Base-by-base conservation (phyloP, 768 basidiomycete species). In the Mycena kentingensis region DNA sequence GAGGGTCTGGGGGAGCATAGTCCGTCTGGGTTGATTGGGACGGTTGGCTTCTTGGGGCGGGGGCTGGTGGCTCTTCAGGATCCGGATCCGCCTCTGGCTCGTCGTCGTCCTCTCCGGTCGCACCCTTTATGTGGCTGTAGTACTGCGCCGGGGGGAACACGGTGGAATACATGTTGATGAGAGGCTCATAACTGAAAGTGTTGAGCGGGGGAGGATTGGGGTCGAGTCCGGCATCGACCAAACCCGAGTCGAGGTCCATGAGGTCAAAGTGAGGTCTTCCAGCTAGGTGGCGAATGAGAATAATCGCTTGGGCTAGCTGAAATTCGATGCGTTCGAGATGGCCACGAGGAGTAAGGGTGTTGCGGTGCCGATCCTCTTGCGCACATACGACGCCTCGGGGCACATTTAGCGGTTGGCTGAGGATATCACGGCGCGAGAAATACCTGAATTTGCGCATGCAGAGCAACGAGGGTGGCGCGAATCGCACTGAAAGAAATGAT, bases 401-500 rank as follows among this genome's bases (percentile, higher is more conserved):
- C 16, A 8, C 31, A 32, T 16, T 8, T 32, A 8, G 31, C 10
- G 16, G 10, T 8, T 32, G 31, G 31, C 16, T 32, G 8, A 32
- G 31, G 16, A 32, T 16, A 16, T 8, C 10, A 8, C 31, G 31
- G 31, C 8, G 31, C 31, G 16, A 32, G 10, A 32, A 8, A 8
- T 16, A 32, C 41, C 86, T 0, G 90, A 88, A 8, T 86, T 87
- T 32, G 87, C 82, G 65, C 91, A 93, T 31, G 91, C 88, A 16
- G 88, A 88, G 65, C 91, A 93, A 69, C 87, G 74, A 31, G 91
- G 91, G 68, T 91, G 89, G 66, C 91, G 92, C 6, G 90, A 92
- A 70, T 93, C 91, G 79, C 91, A 93, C 91, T 93, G 65, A 15
- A 63, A 49, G 56, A 58, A 35, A 63, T 63, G 38, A 59, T 62